Base-by-base conservation (phyloP, 805 yeast species). In the Cyberlindnera mycetangii region DNA sequence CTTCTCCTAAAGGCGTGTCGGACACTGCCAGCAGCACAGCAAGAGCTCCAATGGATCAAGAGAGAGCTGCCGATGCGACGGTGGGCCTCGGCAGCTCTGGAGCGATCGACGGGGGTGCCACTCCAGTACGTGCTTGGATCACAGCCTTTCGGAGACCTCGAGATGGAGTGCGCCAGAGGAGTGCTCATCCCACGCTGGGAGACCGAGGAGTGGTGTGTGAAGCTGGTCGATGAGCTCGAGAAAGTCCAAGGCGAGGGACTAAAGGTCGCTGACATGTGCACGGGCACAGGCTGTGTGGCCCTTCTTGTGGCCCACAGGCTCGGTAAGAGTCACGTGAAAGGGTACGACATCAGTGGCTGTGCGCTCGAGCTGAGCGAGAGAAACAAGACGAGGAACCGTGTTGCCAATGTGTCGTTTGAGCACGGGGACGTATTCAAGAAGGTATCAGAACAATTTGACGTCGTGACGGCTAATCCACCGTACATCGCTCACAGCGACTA, bases 181-280 rank as follows among this genome's bases (percentile, higher is more conserved):
- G 97, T 89, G 2, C 66, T 92, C 48, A 90, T 92, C 21, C 98
- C 99, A 0, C 66, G 99, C 39, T 82, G 92, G 85, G 99, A 92
- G 60, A 92, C 99, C 0, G 98, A 92, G 61, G 96, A 89, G 57
- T 92, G 97, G 97, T 69, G 76, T 9, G 28, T 67, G 22, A 71
- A 71, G 43, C 59, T 85, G 17, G 62, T 68, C 12, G 15, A 18
- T 0, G 48, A 49, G 8, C 22, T 48, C 7, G 40, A 56, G 1
- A 38, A 54, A 39, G 5, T 21, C 21, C 18, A 41, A 8, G 24
- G 28, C n/a, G 31, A 19, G 6, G 39, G 19, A 3, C 19, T 59
- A 18, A 54, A 45, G 2, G 62, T 81, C 2, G 50, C 85, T 8
- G 97, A 90, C 65, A 69, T 87, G 21, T 89, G 97, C 52, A 78